phyloP scores from a whole-genome alignment of 2,329 filamentous ascomycete genomes.

The Gnomoniopsis smithogilvyi region DNA sequence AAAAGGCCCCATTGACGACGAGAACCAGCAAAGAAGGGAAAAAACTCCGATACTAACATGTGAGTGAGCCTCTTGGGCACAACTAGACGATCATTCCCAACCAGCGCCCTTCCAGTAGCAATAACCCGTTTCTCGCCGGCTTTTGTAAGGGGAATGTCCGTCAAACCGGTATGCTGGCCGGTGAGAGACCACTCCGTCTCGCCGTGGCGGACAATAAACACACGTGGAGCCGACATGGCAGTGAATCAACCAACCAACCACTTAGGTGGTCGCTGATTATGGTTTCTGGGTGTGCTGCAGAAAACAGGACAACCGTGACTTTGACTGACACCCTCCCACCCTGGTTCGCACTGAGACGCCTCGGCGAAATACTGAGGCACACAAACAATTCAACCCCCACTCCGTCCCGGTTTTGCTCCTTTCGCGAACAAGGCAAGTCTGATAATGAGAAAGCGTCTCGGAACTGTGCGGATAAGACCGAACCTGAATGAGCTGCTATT shows the following conservation, averaged over 20 bases:
- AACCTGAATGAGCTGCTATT: no score
- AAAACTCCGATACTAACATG: slow-evolving; percentile 54
- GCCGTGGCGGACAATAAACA: slow-evolving; percentile 84
- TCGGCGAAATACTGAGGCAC: not conserved
- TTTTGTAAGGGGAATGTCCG: slow-evolving; percentile 81
- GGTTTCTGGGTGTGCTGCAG: no score
- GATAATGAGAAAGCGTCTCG: no score
- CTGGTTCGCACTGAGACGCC: not conserved
- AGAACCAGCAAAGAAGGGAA: not conserved
- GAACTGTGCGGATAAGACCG: no score
- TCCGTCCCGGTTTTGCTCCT: not conserved
- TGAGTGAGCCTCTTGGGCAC: slow-evolving; percentile 78
- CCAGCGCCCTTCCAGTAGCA: slow-evolving; percentile 77
- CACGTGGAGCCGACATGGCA: slow-evolving; percentile 58
- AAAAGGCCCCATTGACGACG: not conserved
- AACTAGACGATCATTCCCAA: slow-evolving; percentile 81
- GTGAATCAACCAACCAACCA: not conserved
- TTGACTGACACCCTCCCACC: no score
- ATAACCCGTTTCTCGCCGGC: slow-evolving; percentile 75
- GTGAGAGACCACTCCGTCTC: slow-evolving; percentile 94
- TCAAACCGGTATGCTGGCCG: slow-evolving; percentile 77
- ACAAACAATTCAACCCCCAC: not conserved
- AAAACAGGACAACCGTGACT: no score
- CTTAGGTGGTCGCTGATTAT: no score
- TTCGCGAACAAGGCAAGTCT: no score